Evolutionary conservation across 2,329 filamentous ascomycete genomes (phyloP), one percentile per base, ranked within the genome.

Genomic region (Diaporthe citri): DNA sequence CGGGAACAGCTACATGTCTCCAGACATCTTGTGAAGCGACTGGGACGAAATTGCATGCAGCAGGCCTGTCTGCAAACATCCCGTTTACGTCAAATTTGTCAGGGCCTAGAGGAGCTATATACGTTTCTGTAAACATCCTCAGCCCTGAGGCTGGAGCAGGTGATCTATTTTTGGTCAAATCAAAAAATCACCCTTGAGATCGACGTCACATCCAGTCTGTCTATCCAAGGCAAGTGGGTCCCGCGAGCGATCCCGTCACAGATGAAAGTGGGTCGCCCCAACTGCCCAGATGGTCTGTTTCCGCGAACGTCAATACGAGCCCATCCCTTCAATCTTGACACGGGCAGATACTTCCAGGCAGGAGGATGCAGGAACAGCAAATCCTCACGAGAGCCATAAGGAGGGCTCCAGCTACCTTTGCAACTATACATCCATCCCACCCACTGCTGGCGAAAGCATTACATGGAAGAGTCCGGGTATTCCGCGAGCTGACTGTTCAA

Each of bases 111-210:
- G 2, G 3, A 34, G 22, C 9, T 25, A 22, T 10, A 25, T 20
- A 5, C 4, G 15, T 59, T 39, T 15, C 22, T 25, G 12, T 34
- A 15, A 20, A 48, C 8, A 34, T 34, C 8, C 17, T 70, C 55
- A 72, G 70, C 56, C 41, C 56, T 52, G 56, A 52, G 17, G n/a
- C 43, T 62, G 56, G 70, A 52, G 28, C 70, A 25, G 25, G 9
- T 31, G 70, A 41, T 72, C 70, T 72, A 72, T 52, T 72, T 72
- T 48, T 72, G 59, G 51, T 28, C 6, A 12, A 31, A 15, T 25
- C n/a, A 6, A 17, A n/a, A 31, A 15, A 72, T 62, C 20, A 31
- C 7, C 22, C 62, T 51, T 28, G 39, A 67, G 62, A 51, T 67
- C 62, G 46, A 52, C 62, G 62, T 67, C 62, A 51, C 62, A 52